Base-by-base conservation (phyloP, 169 alveolate species). In the Eimeria necatrix region DNA sequence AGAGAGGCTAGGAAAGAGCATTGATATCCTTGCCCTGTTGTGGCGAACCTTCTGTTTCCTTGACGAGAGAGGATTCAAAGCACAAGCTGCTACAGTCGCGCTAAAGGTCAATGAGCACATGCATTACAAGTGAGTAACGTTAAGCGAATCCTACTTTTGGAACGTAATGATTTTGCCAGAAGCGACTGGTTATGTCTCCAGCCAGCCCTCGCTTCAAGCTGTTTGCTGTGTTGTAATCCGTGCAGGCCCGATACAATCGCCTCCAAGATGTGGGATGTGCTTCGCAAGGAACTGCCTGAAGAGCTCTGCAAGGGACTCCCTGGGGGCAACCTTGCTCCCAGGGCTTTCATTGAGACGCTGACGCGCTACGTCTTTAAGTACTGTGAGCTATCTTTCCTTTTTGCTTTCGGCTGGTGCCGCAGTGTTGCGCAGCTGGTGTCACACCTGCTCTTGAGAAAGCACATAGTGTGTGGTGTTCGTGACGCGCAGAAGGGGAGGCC, bases 71-170 rank as follows among this genome's bases (percentile, higher is more conserved):
- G 97, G 95, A n/a, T 93, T 91, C 87, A 86, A 91, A 94, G 94
- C 94, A 26, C 97, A 97, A 52, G 96, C 97, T 0, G 95, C 97
- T 7, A 90, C 97, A 10, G 94, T 96, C 32, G 98, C 98, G 0
- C 91, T 97, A 26, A 56, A 96, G 71, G 97, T 97, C 46, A 95
- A 97, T 64, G 98, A 97, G 73, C 98, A 97, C 90, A 92, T 97
- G 96, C 97, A 97, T 91, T 97, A 97, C 96, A 96, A 96, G 96
- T 98, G 96, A 24, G 98, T 91, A 74, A 85, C 78, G 52, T 52
- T 20, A 10, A n/a, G 26, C 20, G 80, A 12, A 16, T 41, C 64
- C 48, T 32, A 8, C 24, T 8, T 60, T 87, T 60, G 51, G 4
- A 8, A 18, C 81, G 26, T 70, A 4, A 10, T 2, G 4, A 26